Base-by-base conservation (phyloP, 352 stramenopile genomes). In the Aphanomyces euteiches region DNA sequence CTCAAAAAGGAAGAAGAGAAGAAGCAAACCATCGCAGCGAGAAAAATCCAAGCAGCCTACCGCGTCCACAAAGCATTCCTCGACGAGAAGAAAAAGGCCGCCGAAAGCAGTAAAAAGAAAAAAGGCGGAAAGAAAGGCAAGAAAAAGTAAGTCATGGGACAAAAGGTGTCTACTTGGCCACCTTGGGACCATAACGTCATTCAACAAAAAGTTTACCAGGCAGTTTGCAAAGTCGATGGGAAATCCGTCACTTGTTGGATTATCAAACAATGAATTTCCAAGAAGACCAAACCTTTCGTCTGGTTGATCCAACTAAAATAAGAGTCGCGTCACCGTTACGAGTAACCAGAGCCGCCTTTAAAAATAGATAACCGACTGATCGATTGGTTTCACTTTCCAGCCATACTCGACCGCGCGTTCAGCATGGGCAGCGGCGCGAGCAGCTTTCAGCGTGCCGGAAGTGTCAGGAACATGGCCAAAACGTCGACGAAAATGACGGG, bases 41-140 rank as follows among this genome's bases (percentile, higher is more conserved):
- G 82, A 28, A 85, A 90, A 61, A 90, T 91, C 57, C 85, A 93
- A 61, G 74, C 81, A 13, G 77, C 81, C 10, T 92, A 88, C 56
- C 74, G 79, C 0, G 67, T 78, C 4, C 73, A 85, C 59, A 63
- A 79, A 47, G 75, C 74, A 1, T 75, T 78, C 45, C 83, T 82
- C 21, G 78, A 88, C 45, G 80, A 85, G 53, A 90, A 88, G 67
- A 82, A 82, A 15, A 90, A 90, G 59, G 78, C 75, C 8, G 50
- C 74, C 7, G 81, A 89, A 17, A 75, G 76, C 1, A 73, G 75
- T 43, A 93, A 90, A 75, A 91, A 93, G 69, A 86, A 84, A 63
- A 93, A 93, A 72, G 75, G 74, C 53, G 80, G 70, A 38, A 85
- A 83, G 66, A 84, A 83, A 56, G 79, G 79, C 17, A 87, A 83